Evolutionary conservation across 805 yeast genomes (phyloP).

Genomic region (Candida vaughaniae): DNA sequence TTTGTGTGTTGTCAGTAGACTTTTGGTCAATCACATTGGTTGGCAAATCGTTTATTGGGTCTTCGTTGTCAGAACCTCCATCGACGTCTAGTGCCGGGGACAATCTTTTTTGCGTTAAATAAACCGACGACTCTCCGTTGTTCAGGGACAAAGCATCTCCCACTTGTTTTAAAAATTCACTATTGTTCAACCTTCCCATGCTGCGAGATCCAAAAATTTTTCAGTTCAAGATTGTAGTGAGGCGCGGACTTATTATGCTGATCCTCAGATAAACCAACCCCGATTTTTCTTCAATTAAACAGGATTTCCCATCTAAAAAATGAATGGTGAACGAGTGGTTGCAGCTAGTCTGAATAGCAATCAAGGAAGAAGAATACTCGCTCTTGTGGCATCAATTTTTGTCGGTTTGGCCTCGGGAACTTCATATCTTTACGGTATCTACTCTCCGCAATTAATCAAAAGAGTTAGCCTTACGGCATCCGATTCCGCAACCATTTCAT

Average conservation of each 20-base stretch:
- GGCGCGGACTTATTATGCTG: background rate
- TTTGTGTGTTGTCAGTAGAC: conserved; percentile 22
- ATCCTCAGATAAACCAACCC: background rate
- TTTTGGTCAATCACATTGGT: conserved; percentile 20
- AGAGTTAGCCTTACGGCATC: conserved; percentile 57
- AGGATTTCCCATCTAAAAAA: no score
- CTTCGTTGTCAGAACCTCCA: conserved; percentile 10
- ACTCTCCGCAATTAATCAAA: conserved; percentile 66
- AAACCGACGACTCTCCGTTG: conserved; percentile 50
- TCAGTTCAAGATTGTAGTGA: background rate
- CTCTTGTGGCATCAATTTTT: conserved; percentile 35
- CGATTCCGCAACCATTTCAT: conserved; percentile 62
- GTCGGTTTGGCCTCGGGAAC: conserved; percentile 73
- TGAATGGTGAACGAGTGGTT: background rate
- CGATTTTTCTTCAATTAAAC: no score
- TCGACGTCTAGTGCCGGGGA: conserved; percentile 25
- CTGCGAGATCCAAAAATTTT: conserved; percentile 3
- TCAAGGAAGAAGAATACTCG: conserved; percentile 3
- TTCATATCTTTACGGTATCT: conserved; percentile 72
- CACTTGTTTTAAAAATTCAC: conserved; percentile 29
- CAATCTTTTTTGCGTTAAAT: conserved; percentile 59
- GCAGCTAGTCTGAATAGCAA: background rate
- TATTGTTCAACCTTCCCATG: conserved; percentile 33
- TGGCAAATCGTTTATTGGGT: conserved; percentile 27
- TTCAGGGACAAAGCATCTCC: conserved; percentile 23